Evolutionary conservation across 805 yeast genomes (phyloP).

Genomic region (Teunomyces barrocoloradensis): DNA sequence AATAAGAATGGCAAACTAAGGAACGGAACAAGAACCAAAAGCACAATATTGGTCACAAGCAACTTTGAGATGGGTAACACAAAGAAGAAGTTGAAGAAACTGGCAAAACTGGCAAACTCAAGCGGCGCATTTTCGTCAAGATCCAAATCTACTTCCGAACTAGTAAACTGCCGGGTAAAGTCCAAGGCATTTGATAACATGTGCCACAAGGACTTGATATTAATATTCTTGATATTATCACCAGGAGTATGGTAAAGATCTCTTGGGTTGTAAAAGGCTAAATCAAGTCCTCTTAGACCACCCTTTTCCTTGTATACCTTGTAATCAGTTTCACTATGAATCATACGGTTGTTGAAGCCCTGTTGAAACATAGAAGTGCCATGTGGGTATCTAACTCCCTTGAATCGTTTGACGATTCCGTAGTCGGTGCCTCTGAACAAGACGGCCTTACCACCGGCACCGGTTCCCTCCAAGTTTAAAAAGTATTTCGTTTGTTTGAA

Average conservation of each 20-base stretch:
- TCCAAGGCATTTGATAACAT: constrained; percentile 76
- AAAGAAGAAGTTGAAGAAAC: constrained; percentile 58
- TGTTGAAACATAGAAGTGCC: constrained; percentile 81
- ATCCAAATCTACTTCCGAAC: constrained; percentile 34
- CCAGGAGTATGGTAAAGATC: constrained; percentile 75
- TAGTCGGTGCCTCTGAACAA: constrained; percentile 81
- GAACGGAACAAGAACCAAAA: constrained; percentile 57
- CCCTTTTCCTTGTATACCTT: constrained; percentile 66
- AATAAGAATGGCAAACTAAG: constrained; percentile 45
- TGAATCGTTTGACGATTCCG: constrained; percentile 59
- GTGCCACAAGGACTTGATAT: constrained; percentile 74
- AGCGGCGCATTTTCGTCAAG: constrained; percentile 6
- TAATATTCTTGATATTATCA: constrained; percentile 65
- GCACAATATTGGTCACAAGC: constrained; percentile 49
- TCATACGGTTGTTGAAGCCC: constrained; percentile 71
- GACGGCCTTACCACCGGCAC: constrained; percentile 83
- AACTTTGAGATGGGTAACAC: constrained; percentile 52
- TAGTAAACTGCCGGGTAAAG: constrained; percentile 43
- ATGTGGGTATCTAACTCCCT: constrained; percentile 63
- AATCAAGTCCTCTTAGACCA: constrained; percentile 73
- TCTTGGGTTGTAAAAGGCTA: constrained; percentile 86
- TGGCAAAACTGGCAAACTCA: constrained; percentile 59
- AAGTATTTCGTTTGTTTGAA: constrained; percentile 57
- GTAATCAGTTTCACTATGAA: constrained; percentile 84
- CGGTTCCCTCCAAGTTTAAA: constrained; percentile 87